A percentile compares a stretch with the other conserved stretches of the same genome.
phyloP scores from a whole-genome alignment of 2,329 filamentous ascomycete species.

The Sclerotinia trifoliorum region DNA sequence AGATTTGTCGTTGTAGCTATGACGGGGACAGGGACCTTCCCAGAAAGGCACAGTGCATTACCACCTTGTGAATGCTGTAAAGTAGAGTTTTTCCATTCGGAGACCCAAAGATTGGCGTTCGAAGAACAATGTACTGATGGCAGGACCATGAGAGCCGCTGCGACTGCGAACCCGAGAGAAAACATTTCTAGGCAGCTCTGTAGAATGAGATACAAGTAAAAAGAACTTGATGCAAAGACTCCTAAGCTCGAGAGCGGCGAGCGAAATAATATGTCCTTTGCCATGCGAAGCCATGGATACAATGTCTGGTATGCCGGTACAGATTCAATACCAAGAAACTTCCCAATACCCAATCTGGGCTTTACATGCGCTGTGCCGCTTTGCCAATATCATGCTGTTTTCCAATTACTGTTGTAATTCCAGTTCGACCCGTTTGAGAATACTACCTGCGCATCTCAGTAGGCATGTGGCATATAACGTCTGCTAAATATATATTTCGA shows the following conservation, averaged over 20 bases:
- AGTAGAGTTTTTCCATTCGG: background rate
- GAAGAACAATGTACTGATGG: background rate
- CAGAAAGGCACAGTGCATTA: background rate
- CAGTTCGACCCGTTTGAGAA: background rate
- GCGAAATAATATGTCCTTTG: background rate
- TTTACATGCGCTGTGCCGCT: conserved; percentile 1
- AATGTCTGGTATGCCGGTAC: background rate
- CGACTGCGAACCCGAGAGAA: background rate
- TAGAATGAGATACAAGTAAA: background rate
- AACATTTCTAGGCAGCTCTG: background rate
- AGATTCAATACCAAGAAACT: background rate
- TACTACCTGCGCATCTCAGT: background rate
- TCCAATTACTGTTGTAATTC: background rate
- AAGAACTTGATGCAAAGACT: background rate
- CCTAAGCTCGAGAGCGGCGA: background rate
- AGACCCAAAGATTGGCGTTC: background rate
- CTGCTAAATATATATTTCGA: background rate
- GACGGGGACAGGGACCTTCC: background rate
- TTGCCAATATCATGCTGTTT: background rate
- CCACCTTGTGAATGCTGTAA: background rate
- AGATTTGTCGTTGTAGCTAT: background rate
- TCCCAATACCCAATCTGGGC: background rate
- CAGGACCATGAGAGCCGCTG: background rate
- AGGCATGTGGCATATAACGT: background rate
- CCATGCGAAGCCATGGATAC: background rate